These are phyloP conservation scores for Pythium periplocum DNA, from an alignment of 352 stramenopile species.

Conservation along the genomic window DNA sequence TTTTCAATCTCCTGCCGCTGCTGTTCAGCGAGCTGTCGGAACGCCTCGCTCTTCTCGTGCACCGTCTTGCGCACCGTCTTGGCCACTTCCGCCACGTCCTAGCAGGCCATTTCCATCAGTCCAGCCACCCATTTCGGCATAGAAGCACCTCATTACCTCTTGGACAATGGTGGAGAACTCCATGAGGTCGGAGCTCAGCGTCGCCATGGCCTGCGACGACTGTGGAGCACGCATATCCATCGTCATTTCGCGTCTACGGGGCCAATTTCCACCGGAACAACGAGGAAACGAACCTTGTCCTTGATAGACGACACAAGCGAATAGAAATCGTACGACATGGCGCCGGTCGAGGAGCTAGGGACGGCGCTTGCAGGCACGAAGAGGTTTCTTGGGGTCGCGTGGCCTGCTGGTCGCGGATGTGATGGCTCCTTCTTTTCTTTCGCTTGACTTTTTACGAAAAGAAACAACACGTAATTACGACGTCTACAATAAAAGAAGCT, in stretches of 20 bases:
- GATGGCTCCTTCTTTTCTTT: slow-evolving; percentile 1
- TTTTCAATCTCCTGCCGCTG: slow-evolving; percentile 20
- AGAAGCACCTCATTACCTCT: slow-evolving; percentile 19
- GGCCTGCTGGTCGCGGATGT: too few relatives aligned
- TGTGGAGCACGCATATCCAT: slow-evolving; percentile 3
- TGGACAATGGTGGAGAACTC: slow-evolving; percentile 68
- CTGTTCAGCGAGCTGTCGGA: slow-evolving; percentile 26
- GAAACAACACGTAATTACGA: neutral
- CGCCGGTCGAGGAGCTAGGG: neutral
- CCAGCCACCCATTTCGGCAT: neutral
- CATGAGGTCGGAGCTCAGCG: slow-evolving; percentile 64
- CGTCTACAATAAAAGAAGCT: too few relatives aligned
- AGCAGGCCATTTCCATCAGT: neutral
- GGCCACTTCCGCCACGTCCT: slow-evolving; percentile 53
- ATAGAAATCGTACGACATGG: slow-evolving; percentile 42
- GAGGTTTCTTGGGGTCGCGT: too few relatives aligned
- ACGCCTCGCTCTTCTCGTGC: slow-evolving; percentile 42
- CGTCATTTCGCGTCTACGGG: too few relatives aligned
- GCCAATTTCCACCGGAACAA: neutral
- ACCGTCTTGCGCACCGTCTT: slow-evolving; percentile 49
- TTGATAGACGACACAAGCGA: slow-evolving; percentile 34
- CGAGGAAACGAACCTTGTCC: slow-evolving; percentile 21
- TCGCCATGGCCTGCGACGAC: slow-evolving; percentile 68
- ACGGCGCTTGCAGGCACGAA: too few relatives aligned
- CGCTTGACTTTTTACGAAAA: neutral